A percentile compares a stretch with the other conserved stretches of the same genome.
These are phyloP conservation scores for Penicillium fimorum DNA, from an alignment of 495 filamentous ascomycete species.

Conservation along the genomic window DNA sequence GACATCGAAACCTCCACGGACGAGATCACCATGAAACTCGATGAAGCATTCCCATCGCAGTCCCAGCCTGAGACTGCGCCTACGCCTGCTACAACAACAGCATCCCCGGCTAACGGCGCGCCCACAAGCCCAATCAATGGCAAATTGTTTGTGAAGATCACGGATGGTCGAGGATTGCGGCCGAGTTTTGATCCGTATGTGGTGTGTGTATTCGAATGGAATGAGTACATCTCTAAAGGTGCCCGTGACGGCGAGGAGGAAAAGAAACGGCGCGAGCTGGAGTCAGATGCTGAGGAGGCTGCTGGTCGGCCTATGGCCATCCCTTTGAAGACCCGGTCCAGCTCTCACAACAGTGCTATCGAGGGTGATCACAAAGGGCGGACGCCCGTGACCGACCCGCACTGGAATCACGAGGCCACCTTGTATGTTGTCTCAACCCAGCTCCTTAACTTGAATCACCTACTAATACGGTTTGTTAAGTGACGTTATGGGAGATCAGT, in stretches of 20 bases:
- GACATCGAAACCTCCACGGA: slow-evolving; percentile 35
- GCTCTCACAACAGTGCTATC: slow-evolving; percentile 80
- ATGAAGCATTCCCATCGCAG: slow-evolving; percentile 42
- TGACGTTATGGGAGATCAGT: slow-evolving; percentile 91
- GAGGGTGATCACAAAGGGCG: slow-evolving; percentile 68
- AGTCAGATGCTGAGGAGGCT: slow-evolving; percentile 61
- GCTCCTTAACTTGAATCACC: slow-evolving; percentile 4
- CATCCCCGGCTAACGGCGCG: slow-evolving; percentile 46
- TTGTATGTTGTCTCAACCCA: slow-evolving; percentile 66
- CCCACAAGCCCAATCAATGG: slow-evolving; percentile 78
- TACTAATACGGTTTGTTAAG: slow-evolving; percentile 46
- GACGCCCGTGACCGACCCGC: slow-evolving; percentile 77
- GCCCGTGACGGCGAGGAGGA: slow-evolving; percentile 61
- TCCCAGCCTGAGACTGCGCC: background rate
- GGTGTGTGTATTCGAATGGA: slow-evolving; percentile 94
- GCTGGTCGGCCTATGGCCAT: slow-evolving; percentile 82
- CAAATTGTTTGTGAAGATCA: slow-evolving; percentile 84
- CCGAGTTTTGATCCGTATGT: slow-evolving; percentile 89
- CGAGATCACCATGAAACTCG: slow-evolving; percentile 45
- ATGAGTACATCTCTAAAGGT: slow-evolving; percentile 89
- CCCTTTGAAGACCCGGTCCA: slow-evolving; percentile 91
- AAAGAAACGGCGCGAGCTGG: slow-evolving; percentile 47
- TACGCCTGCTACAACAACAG: slow-evolving; percentile 9
- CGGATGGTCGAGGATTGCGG: slow-evolving; percentile 76
- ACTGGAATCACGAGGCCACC: slow-evolving; percentile 92